Base-by-base conservation (phyloP, 768 basidiomycete genomes). In the Mycena epipterygia region DNA sequence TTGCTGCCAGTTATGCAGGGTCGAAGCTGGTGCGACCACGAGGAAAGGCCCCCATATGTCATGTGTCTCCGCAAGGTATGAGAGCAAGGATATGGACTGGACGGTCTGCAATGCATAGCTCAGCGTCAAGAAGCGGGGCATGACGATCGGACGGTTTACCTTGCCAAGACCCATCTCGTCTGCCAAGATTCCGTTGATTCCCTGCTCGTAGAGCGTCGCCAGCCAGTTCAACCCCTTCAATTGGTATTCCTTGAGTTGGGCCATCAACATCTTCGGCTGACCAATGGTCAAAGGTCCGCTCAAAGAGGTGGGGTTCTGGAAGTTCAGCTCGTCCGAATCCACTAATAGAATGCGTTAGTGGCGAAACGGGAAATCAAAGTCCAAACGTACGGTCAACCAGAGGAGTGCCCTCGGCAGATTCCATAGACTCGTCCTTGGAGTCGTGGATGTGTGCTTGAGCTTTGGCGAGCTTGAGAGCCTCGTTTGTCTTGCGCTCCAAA, bases 41-140 rank as follows among this genome's bases (percentile, higher is more conserved):
- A 99, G 87, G 86, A 99, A 99, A 16, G 98, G 98, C 0, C 98
- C 98, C 98, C 98, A 99, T 67, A 99, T 98, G 77, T 99, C 95
- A 78, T 99, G 98, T 0, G 91, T 91, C 83, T 99, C 98, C 1
- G 97, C 97, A 19, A 99, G 90, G 81, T 99, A 97, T 9, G 97
- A 95, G 52, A 99, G 86, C 8, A 99, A 82, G 17, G 98, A 97
- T 53, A 99, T 99, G 0, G 97, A 98, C 86, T 99, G 98, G 5
- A 99, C 95, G 21, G 98, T 99, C 93, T 48, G 25, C 46, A 27
- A 27, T 41, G 35, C 25, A 48, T 48, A 27, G 23, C 27, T 48
- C 27, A 48, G 46, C 46, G 13, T 25, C 3, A 12, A 48, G 4
- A 12, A 13, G 5, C 2, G 23, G 35, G 35, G 8, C 35, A 37